Conservation (phyloP, 1,284 basidiomycete species). For the Termitomyces sp. region DNA sequence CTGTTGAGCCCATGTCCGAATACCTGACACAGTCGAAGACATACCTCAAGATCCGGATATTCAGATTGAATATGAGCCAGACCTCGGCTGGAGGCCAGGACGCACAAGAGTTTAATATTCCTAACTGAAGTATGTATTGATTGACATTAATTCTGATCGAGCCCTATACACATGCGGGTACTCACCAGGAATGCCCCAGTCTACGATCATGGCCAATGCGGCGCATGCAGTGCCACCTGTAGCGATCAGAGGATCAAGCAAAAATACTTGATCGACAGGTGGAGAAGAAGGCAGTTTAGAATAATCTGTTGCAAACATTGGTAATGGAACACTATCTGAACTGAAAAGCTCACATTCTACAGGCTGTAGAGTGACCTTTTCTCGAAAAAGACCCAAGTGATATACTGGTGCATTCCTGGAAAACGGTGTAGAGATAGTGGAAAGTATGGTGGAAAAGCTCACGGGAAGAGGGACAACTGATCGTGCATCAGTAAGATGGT, state of each 20-base stretch:
- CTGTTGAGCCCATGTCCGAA: neutral
- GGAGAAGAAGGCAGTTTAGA: slow-evolving; percentile 82
- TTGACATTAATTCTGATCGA: neutral
- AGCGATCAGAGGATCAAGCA: slow-evolving; percentile 90
- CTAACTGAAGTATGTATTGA: slow-evolving; percentile 39
- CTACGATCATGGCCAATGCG: slow-evolving; percentile 77
- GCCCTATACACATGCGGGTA: slow-evolving; percentile 8
- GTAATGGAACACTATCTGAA: slow-evolving; percentile 3
- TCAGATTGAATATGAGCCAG: slow-evolving; percentile 60
- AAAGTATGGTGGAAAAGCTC: neutral
- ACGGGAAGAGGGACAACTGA: slow-evolving; percentile 20
- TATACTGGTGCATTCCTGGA: slow-evolving; percentile 75
- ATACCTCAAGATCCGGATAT: slow-evolving; percentile 80
- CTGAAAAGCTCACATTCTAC: slow-evolving; percentile 70
- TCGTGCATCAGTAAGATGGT: neutral
- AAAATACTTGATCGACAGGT: slow-evolving; percentile 77
- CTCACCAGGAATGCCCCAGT: slow-evolving; percentile 79
- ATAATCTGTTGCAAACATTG: slow-evolving; percentile 57
- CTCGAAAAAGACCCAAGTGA: slow-evolving; percentile 87
- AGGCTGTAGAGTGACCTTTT: slow-evolving; percentile 86
- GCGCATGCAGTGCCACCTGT: slow-evolving; percentile 93
- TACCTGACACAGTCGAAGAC: neutral
- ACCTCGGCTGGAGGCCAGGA: slow-evolving; percentile 78
- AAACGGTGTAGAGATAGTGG: neutral
- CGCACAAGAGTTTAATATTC: slow-evolving; percentile 79